phyloP scores from a whole-genome alignment of 345 rosid species.

The Populus pruinosa region DNA sequence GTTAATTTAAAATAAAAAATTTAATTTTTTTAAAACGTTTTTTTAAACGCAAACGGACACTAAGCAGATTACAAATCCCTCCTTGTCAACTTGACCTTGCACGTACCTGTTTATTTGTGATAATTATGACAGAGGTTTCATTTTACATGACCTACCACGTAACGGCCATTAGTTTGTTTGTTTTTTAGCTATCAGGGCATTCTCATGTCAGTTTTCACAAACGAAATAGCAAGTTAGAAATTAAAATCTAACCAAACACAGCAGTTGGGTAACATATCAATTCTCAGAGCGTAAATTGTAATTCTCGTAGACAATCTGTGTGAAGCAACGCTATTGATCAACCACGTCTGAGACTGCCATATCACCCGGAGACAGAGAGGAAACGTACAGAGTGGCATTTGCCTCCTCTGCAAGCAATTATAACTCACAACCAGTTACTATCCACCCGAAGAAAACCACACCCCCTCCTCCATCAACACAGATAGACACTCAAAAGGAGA shows the following conservation, averaged over 20 bases:
- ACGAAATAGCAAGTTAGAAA: too few species aligned
- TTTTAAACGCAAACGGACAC: too few species aligned
- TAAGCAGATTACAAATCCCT: too few species aligned
- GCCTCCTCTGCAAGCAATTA: conserved; percentile 1
- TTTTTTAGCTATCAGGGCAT: neutral
- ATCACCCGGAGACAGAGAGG: neutral
- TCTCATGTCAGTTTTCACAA: too few species aligned
- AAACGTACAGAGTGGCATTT: neutral
- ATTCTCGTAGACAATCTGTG: neutral
- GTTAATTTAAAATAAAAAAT: too few species aligned
- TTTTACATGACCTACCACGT: neutral
- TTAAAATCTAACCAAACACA: too few species aligned
- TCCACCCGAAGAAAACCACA: neutral
- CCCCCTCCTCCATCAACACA: neutral
- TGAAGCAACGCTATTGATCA: neutral
- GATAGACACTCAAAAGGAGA: neutral
- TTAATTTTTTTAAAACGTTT: too few species aligned
- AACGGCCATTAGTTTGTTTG: neutral
- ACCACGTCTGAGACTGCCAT: neutral
- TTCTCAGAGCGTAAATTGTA: too few species aligned
- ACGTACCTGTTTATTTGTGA: too few species aligned
- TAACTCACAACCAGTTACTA: neutral
- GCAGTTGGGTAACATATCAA: too few species aligned
- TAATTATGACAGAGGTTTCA: neutral
- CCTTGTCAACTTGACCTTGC: neutral